phyloP scores from a whole-genome alignment of 2,329 filamentous ascomycete species.

The Colletotrichum tropicale region DNA sequence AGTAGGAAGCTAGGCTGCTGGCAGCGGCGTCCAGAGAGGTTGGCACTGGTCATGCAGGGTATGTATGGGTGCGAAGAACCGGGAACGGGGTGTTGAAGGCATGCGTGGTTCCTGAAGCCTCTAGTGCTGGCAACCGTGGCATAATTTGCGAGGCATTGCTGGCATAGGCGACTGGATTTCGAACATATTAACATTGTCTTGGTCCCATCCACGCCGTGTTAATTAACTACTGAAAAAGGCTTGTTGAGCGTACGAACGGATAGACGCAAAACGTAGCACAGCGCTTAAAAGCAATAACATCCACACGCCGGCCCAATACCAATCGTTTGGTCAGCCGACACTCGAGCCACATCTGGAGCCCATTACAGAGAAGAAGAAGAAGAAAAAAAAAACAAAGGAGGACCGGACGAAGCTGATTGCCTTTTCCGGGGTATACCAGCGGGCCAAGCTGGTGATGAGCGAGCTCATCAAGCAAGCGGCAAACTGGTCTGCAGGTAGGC shows the following conservation, averaged over 20 bases:
- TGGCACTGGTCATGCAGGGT: not conserved
- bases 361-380: not conserved
- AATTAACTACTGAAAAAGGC: not conserved
- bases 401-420: not conserved
- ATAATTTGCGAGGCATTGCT: not conserved
- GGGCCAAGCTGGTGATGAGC: not conserved
- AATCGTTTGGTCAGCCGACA: not conserved
- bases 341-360: not conserved
- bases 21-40: not conserved
- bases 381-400: not conserved
- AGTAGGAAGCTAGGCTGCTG: not conserved
- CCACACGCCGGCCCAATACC: not conserved
- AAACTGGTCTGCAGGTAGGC: not conserved
- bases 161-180: not conserved
- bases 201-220: not conserved
- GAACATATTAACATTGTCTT: not conserved
- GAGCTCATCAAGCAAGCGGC: not conserved
- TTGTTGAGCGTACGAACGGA: too few relatives aligned
- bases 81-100: not conserved
- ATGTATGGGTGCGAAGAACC: not conserved
- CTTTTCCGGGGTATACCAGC: not conserved
- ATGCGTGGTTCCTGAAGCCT: not conserved
- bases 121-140: not conserved
- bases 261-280: not conserved
- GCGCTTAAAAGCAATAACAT: not conserved